A percentile compares a stretch with the other conserved stretches of the same genome.
Evolutionary conservation across 2,329 filamentous ascomycete genomes (phyloP).

Genomic region (Myriangium duriaei): DNA sequence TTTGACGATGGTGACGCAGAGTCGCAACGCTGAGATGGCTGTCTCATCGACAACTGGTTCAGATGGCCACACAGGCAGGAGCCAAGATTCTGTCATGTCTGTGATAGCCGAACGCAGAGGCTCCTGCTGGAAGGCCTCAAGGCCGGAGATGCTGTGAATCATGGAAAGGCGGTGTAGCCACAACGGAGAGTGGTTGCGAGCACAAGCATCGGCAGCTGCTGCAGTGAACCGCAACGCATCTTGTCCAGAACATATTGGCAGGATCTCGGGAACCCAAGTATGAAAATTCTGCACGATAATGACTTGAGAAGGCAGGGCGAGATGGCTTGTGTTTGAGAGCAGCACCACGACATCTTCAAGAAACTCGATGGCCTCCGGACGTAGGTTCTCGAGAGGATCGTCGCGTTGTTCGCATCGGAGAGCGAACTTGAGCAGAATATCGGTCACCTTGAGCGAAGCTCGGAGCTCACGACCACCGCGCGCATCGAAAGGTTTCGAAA

Average conservation of each 20-base stretch:
- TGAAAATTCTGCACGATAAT: slow-evolving; percentile 93
- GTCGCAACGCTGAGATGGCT: slow-evolving; percentile 82
- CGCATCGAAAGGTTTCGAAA: slow-evolving; percentile 12
- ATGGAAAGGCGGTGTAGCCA: slow-evolving; percentile 13
- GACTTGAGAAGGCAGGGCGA: slow-evolving; percentile 47
- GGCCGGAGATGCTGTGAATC: slow-evolving; percentile 52
- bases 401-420: background rate
- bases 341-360: slow-evolving; percentile 7
- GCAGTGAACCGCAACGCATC: slow-evolving; percentile 3
- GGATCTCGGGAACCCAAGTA: slow-evolving; percentile 88
- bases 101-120: slow-evolving; percentile 1
- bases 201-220: slow-evolving; percentile 5
- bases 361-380: slow-evolving; percentile 2
- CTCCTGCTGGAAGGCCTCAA: slow-evolving; percentile 3
- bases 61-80: slow-evolving; percentile 85
- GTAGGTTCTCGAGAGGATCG: slow-evolving; percentile 1
- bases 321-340: slow-evolving; percentile 6
- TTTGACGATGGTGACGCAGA: slow-evolving; percentile 86
- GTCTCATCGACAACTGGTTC: slow-evolving; percentile 62
- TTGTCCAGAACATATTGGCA: slow-evolving; percentile 34
- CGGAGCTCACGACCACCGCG: slow-evolving; percentile 13
- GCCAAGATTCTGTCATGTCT: slow-evolving; percentile 46
- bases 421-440: slow-evolving; percentile 10
- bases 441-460: slow-evolving; percentile 12
- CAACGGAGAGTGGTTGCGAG: slow-evolving; percentile 6